Percentiles rank a stretch among this genome's conserved stretches.
Conservation (phyloP, 495 filamentous ascomycete genomes). For the Penicillium salamii region DNA sequence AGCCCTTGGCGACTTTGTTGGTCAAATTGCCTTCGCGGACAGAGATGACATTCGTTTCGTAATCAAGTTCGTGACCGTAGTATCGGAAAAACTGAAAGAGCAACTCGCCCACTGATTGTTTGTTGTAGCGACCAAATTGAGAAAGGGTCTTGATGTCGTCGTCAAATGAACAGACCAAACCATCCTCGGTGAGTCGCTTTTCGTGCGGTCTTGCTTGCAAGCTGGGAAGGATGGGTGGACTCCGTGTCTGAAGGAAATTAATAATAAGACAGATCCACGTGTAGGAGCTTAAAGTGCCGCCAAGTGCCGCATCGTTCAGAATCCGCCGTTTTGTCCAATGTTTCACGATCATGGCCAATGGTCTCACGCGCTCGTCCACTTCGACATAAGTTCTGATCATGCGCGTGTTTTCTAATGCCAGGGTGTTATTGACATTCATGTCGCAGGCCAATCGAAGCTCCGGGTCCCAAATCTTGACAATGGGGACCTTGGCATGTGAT, state of each 20-base stretch:
- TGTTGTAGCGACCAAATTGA: constrained; percentile 76
- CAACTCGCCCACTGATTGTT: constrained; percentile 75
- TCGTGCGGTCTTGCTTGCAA: constrained; percentile 75
- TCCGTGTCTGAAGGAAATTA: constrained; percentile 87
- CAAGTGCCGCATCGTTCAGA: constrained; percentile 90
- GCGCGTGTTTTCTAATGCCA: constrained; percentile 91
- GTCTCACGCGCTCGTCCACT: constrained; percentile 86
- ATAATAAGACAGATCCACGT: constrained; percentile 99
- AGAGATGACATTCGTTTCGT: constrained; percentile 78
- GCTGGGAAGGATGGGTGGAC: constrained; percentile 83
- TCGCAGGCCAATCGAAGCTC: constrained; percentile 89
- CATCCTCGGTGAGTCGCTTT: constrained; percentile 55
- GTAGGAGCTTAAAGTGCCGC: constrained; percentile 94
- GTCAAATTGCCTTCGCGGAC: constrained; percentile 80
- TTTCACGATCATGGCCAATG: constrained; percentile 92
- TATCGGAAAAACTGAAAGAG: constrained; percentile 93
- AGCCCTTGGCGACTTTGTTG: constrained; percentile 83
- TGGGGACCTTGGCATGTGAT: constrained; percentile 90
- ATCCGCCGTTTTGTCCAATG: constrained; percentile 92
- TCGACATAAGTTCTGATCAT: constrained; percentile 98
- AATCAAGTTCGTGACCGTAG: constrained; percentile 91
- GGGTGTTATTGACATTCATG: constrained; percentile 97
- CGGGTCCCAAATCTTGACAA: constrained; percentile 98
- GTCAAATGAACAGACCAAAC: constrained; percentile 70
- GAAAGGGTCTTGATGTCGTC: constrained; percentile 73